A percentile compares a stretch with the other conserved stretches of the same genome.
These are phyloP conservation scores for Phytophthora litchii DNA, from an alignment of 352 stramenopile genomes.

Conservation along the genomic window DNA sequence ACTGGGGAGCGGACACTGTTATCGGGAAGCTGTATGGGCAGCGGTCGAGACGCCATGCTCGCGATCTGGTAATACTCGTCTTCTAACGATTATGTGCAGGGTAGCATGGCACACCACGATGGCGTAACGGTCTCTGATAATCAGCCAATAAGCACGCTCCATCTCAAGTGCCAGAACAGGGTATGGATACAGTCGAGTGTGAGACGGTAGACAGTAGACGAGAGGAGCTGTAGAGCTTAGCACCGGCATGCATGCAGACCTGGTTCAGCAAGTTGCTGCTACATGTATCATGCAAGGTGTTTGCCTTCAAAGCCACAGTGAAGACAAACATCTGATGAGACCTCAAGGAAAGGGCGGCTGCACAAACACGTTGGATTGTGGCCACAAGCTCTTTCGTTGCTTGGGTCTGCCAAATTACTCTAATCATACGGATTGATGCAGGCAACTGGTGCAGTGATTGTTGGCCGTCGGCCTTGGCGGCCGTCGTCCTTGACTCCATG, in stretches of 20 bases:
- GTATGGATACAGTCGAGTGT: neutral
- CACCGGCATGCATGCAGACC: no score
- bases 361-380: neutral
- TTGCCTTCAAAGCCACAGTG: conserved; percentile 4
- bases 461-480: neutral
- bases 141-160: conserved; percentile 16
- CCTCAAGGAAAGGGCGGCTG: conserved; percentile 9
- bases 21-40: conserved; percentile 33
- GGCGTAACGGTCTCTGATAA: conserved; percentile 17
- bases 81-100: conserved; percentile 16
- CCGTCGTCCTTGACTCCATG: neutral
- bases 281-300: neutral
- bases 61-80: neutral
- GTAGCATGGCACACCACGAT: conserved; percentile 5
- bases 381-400: neutral
- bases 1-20: conserved; percentile 25
- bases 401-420: neutral
- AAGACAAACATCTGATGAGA: conserved; percentile 22
- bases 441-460: neutral
- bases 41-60: conserved; percentile 47
- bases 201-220: no score
- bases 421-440: conserved; percentile 22
- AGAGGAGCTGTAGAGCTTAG: no score
- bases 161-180: conserved; percentile 9
- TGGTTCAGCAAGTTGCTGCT: no score